Conservation (phyloP, 495 filamentous ascomycete species). For the Penicillium paradoxum region DNA sequence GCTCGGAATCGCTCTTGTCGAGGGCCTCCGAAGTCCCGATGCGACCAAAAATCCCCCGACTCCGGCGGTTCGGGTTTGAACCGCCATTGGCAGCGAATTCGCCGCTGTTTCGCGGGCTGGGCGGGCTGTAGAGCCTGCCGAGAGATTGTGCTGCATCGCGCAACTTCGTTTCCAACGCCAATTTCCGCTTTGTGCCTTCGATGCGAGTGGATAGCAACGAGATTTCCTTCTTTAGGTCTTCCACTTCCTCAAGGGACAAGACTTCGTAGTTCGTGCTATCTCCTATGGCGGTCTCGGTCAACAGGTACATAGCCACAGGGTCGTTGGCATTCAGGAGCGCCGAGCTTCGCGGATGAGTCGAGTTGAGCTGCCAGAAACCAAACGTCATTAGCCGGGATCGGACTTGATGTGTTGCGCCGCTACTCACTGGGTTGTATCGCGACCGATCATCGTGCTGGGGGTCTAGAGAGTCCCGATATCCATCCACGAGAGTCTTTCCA, state of each 20-base stretch:
- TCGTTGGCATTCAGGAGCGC: slow-evolving; percentile 47
- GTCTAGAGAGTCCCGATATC: slow-evolving; percentile 39
- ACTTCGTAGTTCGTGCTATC: slow-evolving; percentile 83
- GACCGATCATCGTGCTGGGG: slow-evolving; percentile 32
- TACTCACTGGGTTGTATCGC: slow-evolving; percentile 40
- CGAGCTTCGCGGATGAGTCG: slow-evolving; percentile 36
- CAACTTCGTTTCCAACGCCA: slow-evolving; percentile 89
- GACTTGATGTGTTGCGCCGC: not conserved
- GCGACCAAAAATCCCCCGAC: slow-evolving; percentile 50
- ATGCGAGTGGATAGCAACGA: slow-evolving; percentile 65
- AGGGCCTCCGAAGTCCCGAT: slow-evolving; percentile 25
- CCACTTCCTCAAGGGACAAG: slow-evolving; percentile 84
- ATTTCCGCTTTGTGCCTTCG: slow-evolving; percentile 70
- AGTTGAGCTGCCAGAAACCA: slow-evolving; percentile 26
- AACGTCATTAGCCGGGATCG: slow-evolving; percentile 11
- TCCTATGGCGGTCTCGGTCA: slow-evolving; percentile 87
- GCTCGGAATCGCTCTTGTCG: slow-evolving; percentile 67
- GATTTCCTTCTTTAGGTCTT: slow-evolving; percentile 82
- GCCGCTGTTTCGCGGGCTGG: slow-evolving; percentile 35
- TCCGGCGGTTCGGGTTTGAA: slow-evolving; percentile 25
- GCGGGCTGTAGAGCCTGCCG: slow-evolving; percentile 64
- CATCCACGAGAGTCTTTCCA: slow-evolving; percentile 42
- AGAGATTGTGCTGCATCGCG: slow-evolving; percentile 88
- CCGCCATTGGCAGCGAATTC: slow-evolving; percentile 28
- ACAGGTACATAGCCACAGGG: slow-evolving; percentile 69